These are phyloP conservation scores for Phyllosticta capitalensis DNA, from an alignment of 2,329 filamentous ascomycete genomes.

Conservation along the genomic window DNA sequence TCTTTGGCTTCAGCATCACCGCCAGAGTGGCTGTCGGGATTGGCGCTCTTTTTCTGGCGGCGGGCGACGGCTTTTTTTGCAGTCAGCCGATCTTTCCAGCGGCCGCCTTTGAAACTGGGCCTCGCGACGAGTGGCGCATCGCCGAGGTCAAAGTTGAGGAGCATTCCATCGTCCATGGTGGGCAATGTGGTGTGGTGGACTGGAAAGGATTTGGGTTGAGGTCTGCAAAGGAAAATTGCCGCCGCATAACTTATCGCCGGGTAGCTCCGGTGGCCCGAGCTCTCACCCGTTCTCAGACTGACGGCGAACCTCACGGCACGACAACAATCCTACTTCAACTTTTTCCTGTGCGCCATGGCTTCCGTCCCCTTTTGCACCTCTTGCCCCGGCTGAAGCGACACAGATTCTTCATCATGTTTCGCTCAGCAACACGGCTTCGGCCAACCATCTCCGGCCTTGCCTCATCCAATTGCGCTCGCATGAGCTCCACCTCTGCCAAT, in stretches of 20 bases:
- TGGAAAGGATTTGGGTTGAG: background rate
- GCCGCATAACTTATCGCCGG: background rate
- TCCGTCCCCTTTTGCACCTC: background rate
- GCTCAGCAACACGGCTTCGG: background rate
- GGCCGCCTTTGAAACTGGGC: constrained; percentile 71
- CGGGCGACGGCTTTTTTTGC: constrained; percentile 60
- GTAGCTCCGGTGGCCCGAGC: background rate
- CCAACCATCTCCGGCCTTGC: background rate
- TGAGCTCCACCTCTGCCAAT: constrained; percentile 1
- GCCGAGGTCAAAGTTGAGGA: constrained; percentile 80
- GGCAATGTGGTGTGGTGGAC: background rate
- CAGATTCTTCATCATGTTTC: background rate
- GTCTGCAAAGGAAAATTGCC: background rate
- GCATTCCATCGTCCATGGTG: constrained; percentile 86
- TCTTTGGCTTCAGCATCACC: background rate
- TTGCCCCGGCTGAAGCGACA: background rate
- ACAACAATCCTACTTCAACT: background rate
- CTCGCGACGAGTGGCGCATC: constrained; percentile 56
- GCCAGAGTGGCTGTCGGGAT: background rate
- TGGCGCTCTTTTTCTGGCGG: constrained; percentile 35
- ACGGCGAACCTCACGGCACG: constrained; percentile 9
- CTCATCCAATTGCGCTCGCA: background rate
- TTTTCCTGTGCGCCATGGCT: background rate
- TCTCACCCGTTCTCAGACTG: background rate
- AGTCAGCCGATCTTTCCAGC: constrained; percentile 79